Percentiles rank a stretch among this genome's conserved stretches.
These are phyloP conservation scores for Rhytidiadelphus loreus DNA, from an alignment of 225 moss, liverwort and hornwort genomes.

Conservation along the genomic window DNA sequence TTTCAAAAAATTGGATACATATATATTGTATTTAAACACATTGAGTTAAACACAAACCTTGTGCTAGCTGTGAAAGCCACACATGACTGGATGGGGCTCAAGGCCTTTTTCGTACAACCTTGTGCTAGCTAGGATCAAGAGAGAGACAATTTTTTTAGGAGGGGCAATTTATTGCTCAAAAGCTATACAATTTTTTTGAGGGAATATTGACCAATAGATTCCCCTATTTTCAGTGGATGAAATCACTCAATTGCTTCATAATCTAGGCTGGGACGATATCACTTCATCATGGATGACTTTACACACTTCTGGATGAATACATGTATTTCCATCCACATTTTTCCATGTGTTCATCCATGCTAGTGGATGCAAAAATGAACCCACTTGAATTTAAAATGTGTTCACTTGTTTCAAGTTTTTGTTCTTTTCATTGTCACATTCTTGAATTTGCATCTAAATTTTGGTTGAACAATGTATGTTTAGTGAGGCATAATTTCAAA, in stretches of 20 bases:
- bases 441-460: background rate
- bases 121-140: too few relatives aligned
- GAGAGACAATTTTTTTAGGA: background rate
- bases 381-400: accelerated
- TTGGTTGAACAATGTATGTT: background rate
- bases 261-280: background rate
- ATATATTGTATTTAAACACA: too few relatives aligned
- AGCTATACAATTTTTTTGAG: background rate
- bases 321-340: background rate
- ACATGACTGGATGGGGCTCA: too few relatives aligned
- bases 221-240: background rate
- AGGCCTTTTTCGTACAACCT: too few relatives aligned
- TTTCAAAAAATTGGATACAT: too few relatives aligned
- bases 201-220: background rate
- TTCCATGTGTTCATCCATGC: background rate
- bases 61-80: too few relatives aligned
- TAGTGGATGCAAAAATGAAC: background rate
- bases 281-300: background rate
- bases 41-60: too few relatives aligned
- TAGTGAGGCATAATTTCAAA: background rate
- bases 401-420: background rate
- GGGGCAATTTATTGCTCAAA: background rate
- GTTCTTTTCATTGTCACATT: background rate
- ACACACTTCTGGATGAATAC: background rate
- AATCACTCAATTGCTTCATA: background rate